Evolutionary conservation across 2,329 filamentous ascomycete species (phyloP), one percentile per base, ranked within the genome.

Genomic region (Simplicillium sp.): DNA sequence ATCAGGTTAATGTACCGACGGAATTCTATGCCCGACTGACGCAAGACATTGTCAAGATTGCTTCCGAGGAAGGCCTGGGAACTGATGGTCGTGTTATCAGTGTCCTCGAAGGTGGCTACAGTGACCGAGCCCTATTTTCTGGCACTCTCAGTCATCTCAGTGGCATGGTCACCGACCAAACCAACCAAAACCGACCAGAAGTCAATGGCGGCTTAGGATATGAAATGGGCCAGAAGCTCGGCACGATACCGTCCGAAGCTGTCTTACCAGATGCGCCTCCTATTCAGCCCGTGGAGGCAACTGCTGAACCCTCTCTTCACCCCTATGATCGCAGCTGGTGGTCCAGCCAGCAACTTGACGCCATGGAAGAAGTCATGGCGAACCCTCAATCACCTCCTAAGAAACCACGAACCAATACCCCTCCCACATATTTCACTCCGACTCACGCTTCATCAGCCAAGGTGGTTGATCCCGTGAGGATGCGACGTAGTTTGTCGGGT

Each of bases 1-100:
- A 98, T 61, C 83, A 85, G 43, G 89, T 95, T 53, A 95, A 95
- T 54, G 92, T 98, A 2, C 90, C 92, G 0, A 98, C 90, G 0
- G 87, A 90, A 40, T 98, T 98, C 58, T 98, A 97, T 56, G 92
- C 92, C 37, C 80, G 84, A 2, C 84, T 98, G 48, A 90, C 90
- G 0, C 75, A 81, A 35, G 92, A 98, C 54, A 77, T 96, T 3
- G 82, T 94, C 12, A 79, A 75, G 37, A 68, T 98, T 44, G 84
- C 94, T 0, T 75, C 85, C 33, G 88, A 96, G 57, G 80, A 86
- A 51, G 84, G 75, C 2, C 75, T 86, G 2, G 74, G 76, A 20
- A 85, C 87, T 2, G 83, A 94, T 18, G 90, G 90, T 3, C 76
- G 92, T 35, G 73, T 97, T 16, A 82, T 98, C 54, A 97, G 90